A percentile compares a stretch with the other conserved stretches of the same genome.
phyloP scores from a whole-genome alignment of 2,329 filamentous ascomycete genomes.

The Diaporthe nobilis region DNA sequence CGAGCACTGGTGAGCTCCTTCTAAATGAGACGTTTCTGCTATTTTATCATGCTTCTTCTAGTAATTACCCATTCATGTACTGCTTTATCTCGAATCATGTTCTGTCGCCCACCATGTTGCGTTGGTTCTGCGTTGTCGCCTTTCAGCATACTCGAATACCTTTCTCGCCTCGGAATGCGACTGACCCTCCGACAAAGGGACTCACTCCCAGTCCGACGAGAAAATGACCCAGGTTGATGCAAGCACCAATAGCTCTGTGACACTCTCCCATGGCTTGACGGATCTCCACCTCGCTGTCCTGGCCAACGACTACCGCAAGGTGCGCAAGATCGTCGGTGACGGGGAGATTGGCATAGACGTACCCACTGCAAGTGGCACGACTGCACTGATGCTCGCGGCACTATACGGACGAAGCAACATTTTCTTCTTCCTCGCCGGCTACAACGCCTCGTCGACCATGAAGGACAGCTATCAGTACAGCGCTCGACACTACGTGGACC shows the following conservation, averaged over 20 bases:
- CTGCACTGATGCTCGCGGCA: conserved; percentile 9
- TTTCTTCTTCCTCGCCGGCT: background rate
- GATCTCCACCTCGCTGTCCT: conserved; percentile 9
- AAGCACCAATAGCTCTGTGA: background rate
- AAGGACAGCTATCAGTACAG: background rate
- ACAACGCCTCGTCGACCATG: background rate
- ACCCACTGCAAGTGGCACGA: background rate
- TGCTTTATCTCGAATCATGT: background rate
- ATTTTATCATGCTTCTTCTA: background rate
- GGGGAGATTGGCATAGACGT: background rate
- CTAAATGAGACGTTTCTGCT: no score
- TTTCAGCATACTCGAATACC: background rate
- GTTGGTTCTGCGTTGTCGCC: background rate
- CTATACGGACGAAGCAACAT: background rate
- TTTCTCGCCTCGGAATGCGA: background rate
- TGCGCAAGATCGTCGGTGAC: background rate
- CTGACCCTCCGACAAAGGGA: background rate
- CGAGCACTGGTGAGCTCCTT: background rate
- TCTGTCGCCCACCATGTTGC: background rate
- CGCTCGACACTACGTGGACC: background rate
- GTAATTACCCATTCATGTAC: background rate
- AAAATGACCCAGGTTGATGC: background rate
- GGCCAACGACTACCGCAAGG: background rate
- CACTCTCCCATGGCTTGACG: background rate
- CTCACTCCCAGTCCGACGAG: background rate